phyloP scores from a whole-genome alignment of 169 alveolate genomes.

The Eimeria necatrix region DNA sequence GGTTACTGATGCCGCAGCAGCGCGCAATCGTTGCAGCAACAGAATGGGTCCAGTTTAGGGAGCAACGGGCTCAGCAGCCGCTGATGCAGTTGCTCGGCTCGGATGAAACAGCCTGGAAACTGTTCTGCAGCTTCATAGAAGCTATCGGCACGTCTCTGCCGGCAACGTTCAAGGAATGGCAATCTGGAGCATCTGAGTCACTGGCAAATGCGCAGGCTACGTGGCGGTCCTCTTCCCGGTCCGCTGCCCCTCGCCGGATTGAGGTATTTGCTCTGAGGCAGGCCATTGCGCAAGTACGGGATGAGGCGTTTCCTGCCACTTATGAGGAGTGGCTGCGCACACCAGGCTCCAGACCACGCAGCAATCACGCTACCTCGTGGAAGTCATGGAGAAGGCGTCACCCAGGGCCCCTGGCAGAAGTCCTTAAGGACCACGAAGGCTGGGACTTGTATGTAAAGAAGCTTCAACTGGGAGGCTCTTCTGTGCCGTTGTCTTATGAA shows the following conservation, averaged over 20 bases:
- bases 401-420: conserved; percentile 74
- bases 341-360: conserved; percentile 30
- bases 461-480: conserved; percentile 39
- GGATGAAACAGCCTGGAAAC: conserved; percentile 74
- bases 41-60: conserved; percentile 71
- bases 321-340: conserved; percentile 77
- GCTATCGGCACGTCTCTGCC: conserved; percentile 39
- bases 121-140: conserved; percentile 47
- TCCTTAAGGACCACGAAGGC: conserved; percentile 78
- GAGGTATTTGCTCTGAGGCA: conserved; percentile 39
- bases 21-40: conserved; percentile 59
- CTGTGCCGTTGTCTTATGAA: conserved; percentile 71
- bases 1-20: conserved; percentile 78
- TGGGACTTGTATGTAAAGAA: conserved; percentile 60
- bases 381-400: conserved; percentile 68
- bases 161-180: conserved; percentile 45
- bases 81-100: conserved; percentile 43
- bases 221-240: conserved; percentile 1
- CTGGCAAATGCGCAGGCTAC: conserved; percentile 40
- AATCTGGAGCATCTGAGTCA: conserved; percentile 38
- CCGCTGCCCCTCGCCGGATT: conserved; percentile 31
- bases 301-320: conserved; percentile 51
- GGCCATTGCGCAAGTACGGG: conserved; percentile 56
- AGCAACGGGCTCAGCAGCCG: conserved; percentile 57
- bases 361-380: conserved; percentile 64